Conservation (phyloP, 2,329 filamentous ascomycete species). For the Aspergillus calidoustus region DNA sequence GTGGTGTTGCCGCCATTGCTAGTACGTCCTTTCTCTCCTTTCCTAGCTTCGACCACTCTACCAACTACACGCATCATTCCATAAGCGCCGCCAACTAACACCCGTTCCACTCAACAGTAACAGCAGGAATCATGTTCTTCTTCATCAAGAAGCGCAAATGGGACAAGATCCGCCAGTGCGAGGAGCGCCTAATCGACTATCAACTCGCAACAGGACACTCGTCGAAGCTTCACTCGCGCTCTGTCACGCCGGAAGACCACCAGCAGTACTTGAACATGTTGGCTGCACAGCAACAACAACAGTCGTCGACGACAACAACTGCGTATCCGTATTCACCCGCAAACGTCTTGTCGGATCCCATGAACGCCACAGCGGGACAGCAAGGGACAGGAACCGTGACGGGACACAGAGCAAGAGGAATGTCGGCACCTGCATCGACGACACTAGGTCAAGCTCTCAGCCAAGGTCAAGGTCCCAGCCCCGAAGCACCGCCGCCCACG, state of each 20-base stretch:
- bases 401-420: not conserved
- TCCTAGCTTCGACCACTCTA: not conserved
- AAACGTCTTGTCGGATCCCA: not conserved
- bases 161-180: constrained; percentile 27
- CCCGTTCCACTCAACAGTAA: constrained; percentile 24
- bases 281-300: constrained; percentile 4
- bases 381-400: not conserved
- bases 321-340: not conserved
- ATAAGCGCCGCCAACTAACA: not conserved
- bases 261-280: constrained; percentile 10
- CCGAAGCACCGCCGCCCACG: constrained; percentile 30
- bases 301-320: not conserved
- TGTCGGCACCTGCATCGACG: constrained; percentile 21
- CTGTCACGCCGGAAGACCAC: constrained; percentile 14
- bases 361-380: constrained; percentile 6
- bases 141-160: constrained; percentile 30
- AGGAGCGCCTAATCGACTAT: constrained; percentile 24
- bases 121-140: constrained; percentile 30
- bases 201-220: constrained; percentile 8
- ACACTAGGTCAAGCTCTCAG: not conserved
- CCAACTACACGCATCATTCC: not conserved
- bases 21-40: constrained; percentile 25
- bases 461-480: not conserved
- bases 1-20: constrained; percentile 30
- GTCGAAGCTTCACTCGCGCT: constrained; percentile 8